These are phyloP conservation scores for Vararia minispora DNA, from an alignment of 768 basidiomycete species.

Conservation along the genomic window DNA sequence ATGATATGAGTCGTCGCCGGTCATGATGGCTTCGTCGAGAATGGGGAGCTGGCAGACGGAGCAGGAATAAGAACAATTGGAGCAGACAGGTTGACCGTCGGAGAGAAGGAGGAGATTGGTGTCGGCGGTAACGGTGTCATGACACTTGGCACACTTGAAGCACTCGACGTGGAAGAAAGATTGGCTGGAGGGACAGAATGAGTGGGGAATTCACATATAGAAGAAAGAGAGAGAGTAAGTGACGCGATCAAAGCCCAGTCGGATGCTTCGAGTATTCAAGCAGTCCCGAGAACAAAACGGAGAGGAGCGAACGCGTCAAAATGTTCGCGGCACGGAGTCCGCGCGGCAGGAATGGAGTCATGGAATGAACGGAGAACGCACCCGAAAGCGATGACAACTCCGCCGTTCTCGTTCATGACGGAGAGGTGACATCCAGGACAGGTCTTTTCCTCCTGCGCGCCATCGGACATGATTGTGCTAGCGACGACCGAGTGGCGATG, in stretches of 20 bases:
- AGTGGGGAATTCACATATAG: conserved; percentile 5
- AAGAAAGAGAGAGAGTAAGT: conserved; percentile 3
- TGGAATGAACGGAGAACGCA: conserved; percentile 29
- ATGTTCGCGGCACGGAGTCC: not conserved
- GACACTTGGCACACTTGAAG: conserved; percentile 96
- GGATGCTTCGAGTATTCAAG: no score
- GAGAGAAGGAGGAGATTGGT: conserved; percentile 95
- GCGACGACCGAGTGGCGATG: no score
- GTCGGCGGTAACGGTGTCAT: conserved; percentile 86
- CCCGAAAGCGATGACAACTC: conserved; percentile 94
- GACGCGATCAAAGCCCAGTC: conserved; percentile 1
- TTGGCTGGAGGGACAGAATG: conserved; percentile 38
- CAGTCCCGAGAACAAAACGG: no score
- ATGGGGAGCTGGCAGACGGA: conserved; percentile 91
- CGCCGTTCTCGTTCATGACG: conserved; percentile 71
- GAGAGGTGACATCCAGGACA: conserved; percentile 80
- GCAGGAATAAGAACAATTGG: conserved; percentile 90
- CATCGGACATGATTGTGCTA: no score
- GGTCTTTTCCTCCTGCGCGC: conserved; percentile 50
- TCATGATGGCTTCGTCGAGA: conserved; percentile 98
- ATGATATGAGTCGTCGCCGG: conserved; percentile 97
- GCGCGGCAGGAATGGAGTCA: conserved; percentile 6
- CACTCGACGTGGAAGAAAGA: conserved; percentile 93
- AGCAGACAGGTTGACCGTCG: conserved; percentile 95
- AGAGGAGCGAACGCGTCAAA: not conserved